These are phyloP conservation scores for Akanthomyces lecanii DNA, from an alignment of 2,329 filamentous ascomycete species.

Conservation along the genomic window DNA sequence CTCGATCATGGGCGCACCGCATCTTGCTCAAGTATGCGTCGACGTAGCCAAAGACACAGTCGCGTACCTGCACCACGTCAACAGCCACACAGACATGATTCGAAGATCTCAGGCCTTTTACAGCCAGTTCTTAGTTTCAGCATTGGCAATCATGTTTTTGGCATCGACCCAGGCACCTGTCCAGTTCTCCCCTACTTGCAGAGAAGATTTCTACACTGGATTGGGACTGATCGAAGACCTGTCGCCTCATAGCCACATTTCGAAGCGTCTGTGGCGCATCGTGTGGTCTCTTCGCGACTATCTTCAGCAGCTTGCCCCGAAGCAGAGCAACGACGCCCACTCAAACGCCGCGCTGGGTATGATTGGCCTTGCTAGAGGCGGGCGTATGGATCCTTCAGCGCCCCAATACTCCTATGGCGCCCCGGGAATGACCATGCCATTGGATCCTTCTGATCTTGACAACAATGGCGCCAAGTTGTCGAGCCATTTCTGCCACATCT, in stretches of 20 bases:
- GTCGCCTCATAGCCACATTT: slow-evolving; percentile 66
- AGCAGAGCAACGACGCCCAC: slow-evolving; percentile 45
- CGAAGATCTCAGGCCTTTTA: slow-evolving; percentile 70
- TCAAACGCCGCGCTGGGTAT: slow-evolving; percentile 51
- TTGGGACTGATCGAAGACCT: slow-evolving; percentile 70
- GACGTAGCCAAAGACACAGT: slow-evolving; percentile 75
- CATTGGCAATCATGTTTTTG: slow-evolving; percentile 71
- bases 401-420: background rate
- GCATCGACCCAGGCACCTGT: slow-evolving; percentile 72
- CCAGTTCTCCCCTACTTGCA: slow-evolving; percentile 62
- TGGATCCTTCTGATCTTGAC: background rate
- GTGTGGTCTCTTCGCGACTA: slow-evolving; percentile 68
- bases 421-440: background rate
- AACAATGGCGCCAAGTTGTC: background rate
- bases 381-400: background rate
- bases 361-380: slow-evolving; percentile 47
- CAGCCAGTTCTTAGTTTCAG: slow-evolving; percentile 73
- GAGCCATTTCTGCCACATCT: background rate
- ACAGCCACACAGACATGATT: slow-evolving; percentile 69
- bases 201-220: slow-evolving; percentile 75
- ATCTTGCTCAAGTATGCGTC: slow-evolving; percentile 69
- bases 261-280: slow-evolving; percentile 68
- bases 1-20: slow-evolving; percentile 72
- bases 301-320: slow-evolving; percentile 63
- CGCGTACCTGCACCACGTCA: slow-evolving; percentile 64